Evolutionary conservation across 768 basidiomycete genomes (phyloP).

Genomic region (Podaxis sp.): DNA sequence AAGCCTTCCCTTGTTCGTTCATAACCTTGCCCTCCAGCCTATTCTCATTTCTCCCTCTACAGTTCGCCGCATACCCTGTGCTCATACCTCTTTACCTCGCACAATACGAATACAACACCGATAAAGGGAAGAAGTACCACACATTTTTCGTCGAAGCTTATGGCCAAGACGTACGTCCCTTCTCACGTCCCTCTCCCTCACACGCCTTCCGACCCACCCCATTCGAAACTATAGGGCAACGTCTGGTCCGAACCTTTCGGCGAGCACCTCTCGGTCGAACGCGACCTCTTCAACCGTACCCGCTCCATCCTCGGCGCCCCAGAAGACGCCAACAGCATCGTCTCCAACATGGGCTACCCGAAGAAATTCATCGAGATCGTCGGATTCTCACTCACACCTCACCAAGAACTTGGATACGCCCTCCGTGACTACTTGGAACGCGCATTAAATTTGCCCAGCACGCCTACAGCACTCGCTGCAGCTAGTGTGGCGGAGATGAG

Average conservation of each 20-base stretch:
- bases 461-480: constrained; percentile 21
- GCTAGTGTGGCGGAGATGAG: constrained; percentile 9
- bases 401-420: constrained; percentile 15
- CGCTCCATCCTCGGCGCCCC: background rate
- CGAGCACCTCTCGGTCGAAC: background rate
- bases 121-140: background rate
- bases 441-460: constrained; percentile 15
- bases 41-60: constrained; percentile 3
- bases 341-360: constrained; percentile 8
- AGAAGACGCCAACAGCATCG: background rate
- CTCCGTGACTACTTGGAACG: constrained; percentile 20
- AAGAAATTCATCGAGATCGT: constrained; percentile 16
- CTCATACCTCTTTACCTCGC: constrained; percentile 63
- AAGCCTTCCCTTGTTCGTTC: constrained; percentile 43
- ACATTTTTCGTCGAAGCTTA: constrained; percentile 18
- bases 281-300: background rate
- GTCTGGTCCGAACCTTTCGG: constrained; percentile 12
- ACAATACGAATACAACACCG: constrained; percentile 36
- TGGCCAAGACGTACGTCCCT: constrained; percentile 13
- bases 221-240: constrained; percentile 6
- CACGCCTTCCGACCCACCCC: background rate
- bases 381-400: constrained; percentile 18
- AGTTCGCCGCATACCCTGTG: constrained; percentile 62
- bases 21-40: constrained; percentile 6
- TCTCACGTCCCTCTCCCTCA: background rate